Evolutionary conservation across 768 basidiomycete genomes (phyloP).

Genomic region (Clathrus columnatus): DNA sequence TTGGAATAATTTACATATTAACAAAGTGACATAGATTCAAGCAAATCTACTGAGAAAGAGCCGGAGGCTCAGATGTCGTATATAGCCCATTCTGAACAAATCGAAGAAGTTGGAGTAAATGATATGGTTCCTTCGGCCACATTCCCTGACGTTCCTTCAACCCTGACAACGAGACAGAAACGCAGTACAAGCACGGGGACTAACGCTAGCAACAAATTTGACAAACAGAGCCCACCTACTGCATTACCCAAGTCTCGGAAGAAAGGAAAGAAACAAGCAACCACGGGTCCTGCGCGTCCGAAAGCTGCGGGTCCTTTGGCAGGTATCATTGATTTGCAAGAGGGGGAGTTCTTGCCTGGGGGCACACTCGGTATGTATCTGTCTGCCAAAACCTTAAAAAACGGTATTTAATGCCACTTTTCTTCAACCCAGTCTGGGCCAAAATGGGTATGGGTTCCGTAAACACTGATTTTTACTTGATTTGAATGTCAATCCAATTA

Average conservation of each 20-base stretch:
- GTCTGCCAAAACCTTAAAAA: neutral
- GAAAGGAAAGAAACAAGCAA: neutral
- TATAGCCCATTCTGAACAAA: too few species aligned
- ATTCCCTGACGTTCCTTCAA: too few species aligned
- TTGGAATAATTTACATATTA: neutral
- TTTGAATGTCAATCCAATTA: conserved; percentile 2
- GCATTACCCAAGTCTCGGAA: neutral
- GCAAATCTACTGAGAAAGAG: too few species aligned
- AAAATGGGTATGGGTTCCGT: conserved; percentile 49
- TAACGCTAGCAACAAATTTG: neutral
- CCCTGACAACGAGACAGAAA: neutral
- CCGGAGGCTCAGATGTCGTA: too few species aligned
- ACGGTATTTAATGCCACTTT: conserved; percentile 8
- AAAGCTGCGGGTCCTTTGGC: neutral
- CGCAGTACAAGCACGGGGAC: neutral
- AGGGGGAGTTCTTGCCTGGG: conserved; percentile 1
- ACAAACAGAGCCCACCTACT: neutral
- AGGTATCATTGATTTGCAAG: conserved; percentile 1
- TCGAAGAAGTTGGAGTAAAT: too few species aligned
- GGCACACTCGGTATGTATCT: conserved; percentile 6
- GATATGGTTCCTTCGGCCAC: too few species aligned
- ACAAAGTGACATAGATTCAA: too few species aligned
- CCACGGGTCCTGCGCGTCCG: neutral
- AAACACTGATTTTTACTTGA: neutral
- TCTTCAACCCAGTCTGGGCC: conserved; percentile 60